Base-by-base conservation (phyloP, 208 protist species). In the Acanthamoeba castellanii region DNA sequence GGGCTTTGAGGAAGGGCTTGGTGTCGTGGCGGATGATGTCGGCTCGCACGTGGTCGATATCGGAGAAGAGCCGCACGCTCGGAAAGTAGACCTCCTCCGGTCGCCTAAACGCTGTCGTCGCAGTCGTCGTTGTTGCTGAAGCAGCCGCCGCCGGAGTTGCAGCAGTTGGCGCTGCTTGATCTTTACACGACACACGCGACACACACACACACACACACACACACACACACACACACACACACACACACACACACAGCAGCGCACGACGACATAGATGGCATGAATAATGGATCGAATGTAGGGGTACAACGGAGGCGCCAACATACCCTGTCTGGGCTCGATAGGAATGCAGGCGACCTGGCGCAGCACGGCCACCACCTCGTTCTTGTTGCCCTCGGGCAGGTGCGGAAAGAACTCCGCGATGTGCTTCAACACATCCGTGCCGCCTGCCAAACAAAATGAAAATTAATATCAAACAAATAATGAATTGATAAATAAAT, bases 391-490 rank as follows among this genome's bases (percentile, higher is more conserved):
- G 8, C 42, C 50, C 25, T 87, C 78, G n/a, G 78, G 78, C 20
- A 87, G 47, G 22, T 87, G 78, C 13, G 78, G 78, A 18, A 87
- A 87, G 47, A 87, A 87, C 78, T 87, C 78, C 42, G 78, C 78
- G 9, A 87, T 87, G 78, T 87, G 32, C 37, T 59, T 55, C 47
- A 87, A 45, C 20, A 87, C n/a, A 0, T 84, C 74, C 74, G 42
- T 18, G 22, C 74, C 74, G 20, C 74, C 74, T 84, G 45, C n/a
- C 27, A 16, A 14, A 34, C n/a, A 37, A 27, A 37, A 5, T 1
- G 30, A 42, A 34, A 74, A 34, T 74, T 3, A 37, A 18, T 16
- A 1, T 72, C 61, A 68, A 22, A 22, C 42, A 45, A 45, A 68
- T 16, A 55, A 5, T 55, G 50, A 55, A 13, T 13, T 55, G 50